Evolutionary conservation across 2,329 filamentous ascomycete genomes (phyloP).

Genomic region (Aspergillus sp.): DNA sequence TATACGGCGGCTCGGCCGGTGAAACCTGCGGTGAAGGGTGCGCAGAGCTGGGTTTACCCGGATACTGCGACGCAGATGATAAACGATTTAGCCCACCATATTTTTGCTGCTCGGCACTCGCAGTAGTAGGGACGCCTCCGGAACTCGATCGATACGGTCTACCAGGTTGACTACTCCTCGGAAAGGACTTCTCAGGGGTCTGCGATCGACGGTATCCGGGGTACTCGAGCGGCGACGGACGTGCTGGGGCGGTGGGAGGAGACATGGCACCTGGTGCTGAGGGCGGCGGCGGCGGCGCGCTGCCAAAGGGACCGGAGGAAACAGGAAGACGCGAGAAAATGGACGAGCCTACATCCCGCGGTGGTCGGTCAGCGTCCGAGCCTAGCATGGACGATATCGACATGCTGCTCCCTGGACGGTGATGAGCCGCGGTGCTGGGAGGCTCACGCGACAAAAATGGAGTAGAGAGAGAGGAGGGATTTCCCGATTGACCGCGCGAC

Average conservation of each 20-base stretch:
- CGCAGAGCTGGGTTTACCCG: constrained; percentile 35
- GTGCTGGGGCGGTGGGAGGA: constrained; percentile 41
- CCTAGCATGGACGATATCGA: constrained; percentile 73
- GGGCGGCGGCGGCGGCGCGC: constrained; percentile 32
- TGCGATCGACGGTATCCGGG: constrained; percentile 65
- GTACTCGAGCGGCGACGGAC: constrained; percentile 58
- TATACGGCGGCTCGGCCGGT: constrained; percentile 33
- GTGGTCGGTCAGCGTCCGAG: constrained; percentile 48
- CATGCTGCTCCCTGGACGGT: constrained; percentile 65
- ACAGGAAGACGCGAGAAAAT: constrained; percentile 50
- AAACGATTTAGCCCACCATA: constrained; percentile 33
- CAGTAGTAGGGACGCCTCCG: constrained; percentile 27
- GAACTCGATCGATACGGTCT: constrained; percentile 41
- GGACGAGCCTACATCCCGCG: constrained; percentile 47
- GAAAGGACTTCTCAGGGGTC: constrained; percentile 68
- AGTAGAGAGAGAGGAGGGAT: constrained; percentile 39
- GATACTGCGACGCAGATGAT: constrained; percentile 32
- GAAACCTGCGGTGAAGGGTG: constrained; percentile 37
- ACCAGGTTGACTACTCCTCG: constrained; percentile 40
- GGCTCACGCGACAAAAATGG: constrained; percentile 55
- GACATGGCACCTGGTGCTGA: constrained; percentile 43
- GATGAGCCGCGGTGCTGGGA: constrained; percentile 51
- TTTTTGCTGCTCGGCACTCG: constrained; percentile 31
- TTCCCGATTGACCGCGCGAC: constrained; percentile 42
- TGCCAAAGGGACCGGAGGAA: constrained; percentile 33